Evolutionary conservation across 2,329 filamentous ascomycete species (phyloP).

Genomic region (Raffaelea deltoideospora): DNA sequence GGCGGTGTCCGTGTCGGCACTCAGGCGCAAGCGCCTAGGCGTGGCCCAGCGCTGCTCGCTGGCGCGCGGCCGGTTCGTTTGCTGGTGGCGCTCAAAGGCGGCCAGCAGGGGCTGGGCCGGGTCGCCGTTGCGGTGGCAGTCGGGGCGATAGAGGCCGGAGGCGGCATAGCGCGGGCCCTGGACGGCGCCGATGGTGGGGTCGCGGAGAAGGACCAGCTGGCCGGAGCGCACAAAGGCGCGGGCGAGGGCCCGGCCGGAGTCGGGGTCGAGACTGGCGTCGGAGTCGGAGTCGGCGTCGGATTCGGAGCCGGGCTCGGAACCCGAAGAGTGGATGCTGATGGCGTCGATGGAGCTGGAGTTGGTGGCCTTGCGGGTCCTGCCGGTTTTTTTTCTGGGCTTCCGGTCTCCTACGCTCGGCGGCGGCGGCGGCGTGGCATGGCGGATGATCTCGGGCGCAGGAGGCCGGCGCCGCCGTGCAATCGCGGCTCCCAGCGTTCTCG

Average conservation of each 20-base stretch:
- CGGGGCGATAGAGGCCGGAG: conserved; percentile 28
- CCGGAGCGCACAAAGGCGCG: conserved; percentile 20
- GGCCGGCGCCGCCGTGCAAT: no score
- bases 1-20: not conserved
- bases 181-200: conserved; percentile 36
- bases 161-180: conserved; percentile 37
- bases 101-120: conserved; percentile 27
- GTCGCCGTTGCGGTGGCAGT: conserved; percentile 32
- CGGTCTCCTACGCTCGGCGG: conserved; percentile 12
- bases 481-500: no score
- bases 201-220: conserved; percentile 25
- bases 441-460: conserved; percentile 27
- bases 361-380: not conserved
- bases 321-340: no score
- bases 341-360: not conserved
- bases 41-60: not conserved
- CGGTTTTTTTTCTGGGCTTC: no score
- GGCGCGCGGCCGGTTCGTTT: conserved; percentile 15
- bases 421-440: conserved; percentile 32
- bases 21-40: not conserved
- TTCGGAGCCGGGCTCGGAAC: no score
- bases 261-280: conserved; percentile 3
- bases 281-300: conserved; percentile 9
- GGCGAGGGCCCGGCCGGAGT: conserved; percentile 15
- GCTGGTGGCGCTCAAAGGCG: conserved; percentile 27